A percentile compares a stretch with the other conserved stretches of the same genome.
These are phyloP conservation scores for Taphrina communis DNA, from an alignment of 1,139 yeast genomes.

Conservation along the genomic window DNA sequence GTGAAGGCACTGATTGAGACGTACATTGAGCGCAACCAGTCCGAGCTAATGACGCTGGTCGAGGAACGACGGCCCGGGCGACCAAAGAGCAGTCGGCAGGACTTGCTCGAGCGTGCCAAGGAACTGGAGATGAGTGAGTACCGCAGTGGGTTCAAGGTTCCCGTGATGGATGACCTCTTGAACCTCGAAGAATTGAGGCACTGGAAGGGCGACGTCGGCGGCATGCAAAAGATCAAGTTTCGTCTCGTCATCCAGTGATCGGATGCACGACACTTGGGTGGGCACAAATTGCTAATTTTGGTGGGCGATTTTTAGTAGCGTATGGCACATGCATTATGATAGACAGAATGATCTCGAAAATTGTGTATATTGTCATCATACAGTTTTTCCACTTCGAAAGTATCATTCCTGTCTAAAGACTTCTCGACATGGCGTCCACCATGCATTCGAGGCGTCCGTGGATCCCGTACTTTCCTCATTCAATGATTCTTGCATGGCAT, in stretches of 20 bases:
- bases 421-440: constrained; percentile 22
- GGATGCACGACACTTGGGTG: neutral
- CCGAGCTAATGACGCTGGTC: constrained; percentile 23
- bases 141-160: constrained; percentile 35
- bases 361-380: too few species aligned
- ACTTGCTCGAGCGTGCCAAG: constrained; percentile 23
- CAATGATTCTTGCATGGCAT: constrained; percentile 20
- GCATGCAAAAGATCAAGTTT: constrained; percentile 31
- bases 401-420: constrained; percentile 11
- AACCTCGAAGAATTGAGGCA: constrained; percentile 30
- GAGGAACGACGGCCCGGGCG: constrained; percentile 34
- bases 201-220: constrained; percentile 38
- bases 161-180: constrained; percentile 30
- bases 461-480: constrained; percentile 14
- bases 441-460: constrained; percentile 7
- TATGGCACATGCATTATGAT: too few species aligned
- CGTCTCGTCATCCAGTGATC: constrained; percentile 9
- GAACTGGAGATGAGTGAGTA: constrained; percentile 35
- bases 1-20: constrained; percentile 28
- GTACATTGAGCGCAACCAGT: constrained; percentile 33
- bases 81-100: constrained; percentile 30
- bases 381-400: too few species aligned
- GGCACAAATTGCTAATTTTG: too few species aligned
- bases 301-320: too few species aligned
- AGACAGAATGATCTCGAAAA: too few species aligned